A percentile compares a stretch with the other conserved stretches of the same genome.
Evolutionary conservation across 192 early-diverging fungal species (phyloP).

Genomic region (Backusella tarrabulga): DNA sequence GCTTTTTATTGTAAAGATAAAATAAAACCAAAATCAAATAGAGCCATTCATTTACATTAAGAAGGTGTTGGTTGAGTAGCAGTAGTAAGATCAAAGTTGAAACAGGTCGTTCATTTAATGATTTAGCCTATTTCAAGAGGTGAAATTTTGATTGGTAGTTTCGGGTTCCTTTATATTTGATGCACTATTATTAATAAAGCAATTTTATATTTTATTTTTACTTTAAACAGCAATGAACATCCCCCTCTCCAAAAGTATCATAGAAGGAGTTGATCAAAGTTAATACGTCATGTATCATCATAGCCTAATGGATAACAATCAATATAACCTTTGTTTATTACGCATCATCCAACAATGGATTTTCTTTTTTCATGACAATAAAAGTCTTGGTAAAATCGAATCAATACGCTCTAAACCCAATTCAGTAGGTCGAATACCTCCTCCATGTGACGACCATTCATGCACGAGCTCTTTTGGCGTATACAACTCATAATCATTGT

Average conservation of each 20-base stretch:
- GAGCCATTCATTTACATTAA: background rate
- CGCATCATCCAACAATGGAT: no score
- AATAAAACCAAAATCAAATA: background rate
- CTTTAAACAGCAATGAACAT: no score
- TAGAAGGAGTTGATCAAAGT: no score
- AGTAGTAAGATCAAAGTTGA: background rate
- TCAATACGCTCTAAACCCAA: conserved; percentile 50
- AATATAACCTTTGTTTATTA: no score
- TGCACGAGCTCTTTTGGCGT: conserved; percentile 11
- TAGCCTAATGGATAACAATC: no score
- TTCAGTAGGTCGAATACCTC: conserved; percentile 49
- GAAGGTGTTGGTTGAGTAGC: background rate
- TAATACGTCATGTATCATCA: no score
- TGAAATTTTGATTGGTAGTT: no score
- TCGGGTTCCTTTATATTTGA: no score
- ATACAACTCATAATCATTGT: conserved; percentile 13
- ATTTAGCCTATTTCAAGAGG: no score
- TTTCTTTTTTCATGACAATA: background rate
- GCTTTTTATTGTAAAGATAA: background rate
- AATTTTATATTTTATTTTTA: no score
- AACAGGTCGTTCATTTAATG: background rate
- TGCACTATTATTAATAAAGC: no score
- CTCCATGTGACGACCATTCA: conserved; percentile 9
- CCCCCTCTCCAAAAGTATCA: no score
- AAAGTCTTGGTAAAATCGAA: conserved; percentile 37